Evolutionary conservation across 2,329 filamentous ascomycete species (phyloP).

Genomic region (Albophoma yamanashiensis): DNA sequence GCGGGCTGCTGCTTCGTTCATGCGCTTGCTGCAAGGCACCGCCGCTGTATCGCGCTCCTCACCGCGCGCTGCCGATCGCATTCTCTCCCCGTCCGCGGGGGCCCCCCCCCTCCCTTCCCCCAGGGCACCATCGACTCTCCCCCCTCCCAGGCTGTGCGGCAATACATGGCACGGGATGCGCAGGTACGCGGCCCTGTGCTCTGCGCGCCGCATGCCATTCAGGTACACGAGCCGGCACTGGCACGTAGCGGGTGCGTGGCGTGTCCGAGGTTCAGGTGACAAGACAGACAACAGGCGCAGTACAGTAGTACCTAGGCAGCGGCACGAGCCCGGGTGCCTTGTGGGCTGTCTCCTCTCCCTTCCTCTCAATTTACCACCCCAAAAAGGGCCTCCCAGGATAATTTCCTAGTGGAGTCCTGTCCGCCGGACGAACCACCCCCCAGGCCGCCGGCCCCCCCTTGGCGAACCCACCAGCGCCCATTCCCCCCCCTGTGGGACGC

Average conservation of each 20-base stretch:
- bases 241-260: background rate
- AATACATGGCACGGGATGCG: background rate
- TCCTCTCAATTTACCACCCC: background rate
- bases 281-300: background rate
- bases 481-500: background rate
- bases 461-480: background rate
- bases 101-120: background rate
- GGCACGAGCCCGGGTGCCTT: no score
- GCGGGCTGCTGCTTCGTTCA: background rate
- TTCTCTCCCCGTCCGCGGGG: background rate
- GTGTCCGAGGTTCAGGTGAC: slow-evolving; percentile 4
- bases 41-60: background rate
- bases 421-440: background rate
- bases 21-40: background rate
- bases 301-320: no score
- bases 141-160: background rate
- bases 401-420: slow-evolving; percentile 1
- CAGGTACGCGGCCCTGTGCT: background rate
- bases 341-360: background rate
- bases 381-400: background rate
- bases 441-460: background rate
- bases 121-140: background rate
- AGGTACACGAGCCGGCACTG: background rate
- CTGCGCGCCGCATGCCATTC: slow-evolving; percentile 1
- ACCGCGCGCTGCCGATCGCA: background rate